Percentiles rank a stretch among this genome's conserved stretches.
phyloP scores from a whole-genome alignment of 164 flowering plant genomes.

The Vitis cinerea region DNA sequence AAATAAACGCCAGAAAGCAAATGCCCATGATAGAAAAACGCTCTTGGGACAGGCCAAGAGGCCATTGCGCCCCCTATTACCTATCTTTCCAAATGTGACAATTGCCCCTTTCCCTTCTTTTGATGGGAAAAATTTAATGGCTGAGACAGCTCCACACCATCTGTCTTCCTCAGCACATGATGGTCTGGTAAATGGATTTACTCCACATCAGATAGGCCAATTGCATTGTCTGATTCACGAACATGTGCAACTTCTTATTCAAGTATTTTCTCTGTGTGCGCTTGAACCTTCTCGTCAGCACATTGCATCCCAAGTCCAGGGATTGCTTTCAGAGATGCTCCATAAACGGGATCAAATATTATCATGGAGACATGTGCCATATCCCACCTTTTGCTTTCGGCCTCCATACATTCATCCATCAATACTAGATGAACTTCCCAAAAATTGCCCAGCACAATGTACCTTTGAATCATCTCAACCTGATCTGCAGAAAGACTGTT shows the following conservation, averaged over 20 bases:
- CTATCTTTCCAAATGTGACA: conserved; percentile 36
- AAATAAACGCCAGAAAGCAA: conserved; percentile 49
- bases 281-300: conserved; percentile 68
- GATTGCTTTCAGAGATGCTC: conserved; percentile 61
- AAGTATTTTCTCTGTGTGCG: conserved; percentile 73
- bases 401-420: conserved; percentile 58
- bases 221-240: conserved; percentile 83
- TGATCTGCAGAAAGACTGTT: conserved; percentile 13
- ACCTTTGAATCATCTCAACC: conserved; percentile 16
- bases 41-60: conserved; percentile 42
- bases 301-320: conserved; percentile 58
- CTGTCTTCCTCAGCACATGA: conserved; percentile 28
- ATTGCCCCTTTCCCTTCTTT: conserved; percentile 29
- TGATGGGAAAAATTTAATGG: conserved; percentile 23
- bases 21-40: conserved; percentile 32
- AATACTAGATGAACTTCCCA: conserved; percentile 32
- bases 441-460: conserved; percentile 13
- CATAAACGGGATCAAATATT: conserved; percentile 55
- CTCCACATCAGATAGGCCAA: conserved; percentile 81
- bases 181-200: conserved; percentile 50
- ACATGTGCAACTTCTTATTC: conserved; percentile 92
- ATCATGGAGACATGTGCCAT: conserved; percentile 44
- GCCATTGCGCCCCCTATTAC: conserved; percentile 76
- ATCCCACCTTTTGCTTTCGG: conserved; percentile 57
- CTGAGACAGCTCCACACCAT: conserved; percentile 17